Base-by-base conservation (phyloP, 345 rosid genomes). In the Odontarrhena argentea region DNA sequence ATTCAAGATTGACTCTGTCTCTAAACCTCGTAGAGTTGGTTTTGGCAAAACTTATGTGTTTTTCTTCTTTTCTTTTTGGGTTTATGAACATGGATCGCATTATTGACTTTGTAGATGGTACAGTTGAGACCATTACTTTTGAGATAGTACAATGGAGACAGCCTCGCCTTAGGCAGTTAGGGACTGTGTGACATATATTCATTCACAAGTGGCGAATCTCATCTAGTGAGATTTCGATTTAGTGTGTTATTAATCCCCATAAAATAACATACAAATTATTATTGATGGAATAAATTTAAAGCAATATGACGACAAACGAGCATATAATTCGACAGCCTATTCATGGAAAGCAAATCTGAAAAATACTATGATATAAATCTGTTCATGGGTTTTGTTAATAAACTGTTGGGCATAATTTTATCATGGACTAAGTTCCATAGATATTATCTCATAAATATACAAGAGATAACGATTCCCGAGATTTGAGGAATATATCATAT, bases 131-230 rank as follows among this genome's bases (percentile, higher is more conserved):
- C 59, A 61, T 54, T 34, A 45, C 47, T 70, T 48, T 55, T 10
- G 55, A 49, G 64, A 57, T 64, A 41, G 56, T 62, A 45, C 63
- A 70, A 45, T 45, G 14, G 65, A 72, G 70, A 57, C 76, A 64
- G 56, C 63, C 10, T 38, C 48, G 11, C 61, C 55, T 35, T 44
- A 25, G 22, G 22, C 22, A 18, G 22, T 18, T 18, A 18, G 22
- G 22, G 22, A 18, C 22, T 18, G 22, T 52, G 10, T 18, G 55
- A 25, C 36, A 67, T 64, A 69, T 78, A 67, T 32, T 53, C 69
- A 55, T 18, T 28, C 32, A 28, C 35, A 80, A 82, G 80, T 80
- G 83, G 83, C 22, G 76, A 80, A 82, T 78, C 80, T 78, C 63
- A 34, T 54, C 13, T 66, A 45, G 25, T 54, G 63, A 73, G 67